Percentiles rank a stretch among this genome's conserved stretches.
Conservation (phyloP, 2,329 filamentous ascomycete genomes). For the Pyricularia sp. region DNA sequence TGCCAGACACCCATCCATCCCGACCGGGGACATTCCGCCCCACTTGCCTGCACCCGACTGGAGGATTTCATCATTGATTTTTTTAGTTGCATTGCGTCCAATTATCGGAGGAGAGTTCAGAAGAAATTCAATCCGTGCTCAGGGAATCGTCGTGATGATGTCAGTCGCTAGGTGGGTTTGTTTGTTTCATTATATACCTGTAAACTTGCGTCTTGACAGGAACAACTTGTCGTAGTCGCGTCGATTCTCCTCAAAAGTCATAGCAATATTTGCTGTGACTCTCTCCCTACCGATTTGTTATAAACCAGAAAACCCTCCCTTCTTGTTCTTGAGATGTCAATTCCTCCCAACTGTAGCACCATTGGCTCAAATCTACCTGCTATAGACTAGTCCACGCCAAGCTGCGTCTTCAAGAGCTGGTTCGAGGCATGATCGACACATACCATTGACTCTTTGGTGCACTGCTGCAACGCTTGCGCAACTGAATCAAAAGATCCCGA, state of each 20-base stretch:
- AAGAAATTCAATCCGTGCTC: background rate
- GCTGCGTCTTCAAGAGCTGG: background rate
- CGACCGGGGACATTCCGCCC: background rate
- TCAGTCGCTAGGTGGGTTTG: background rate
- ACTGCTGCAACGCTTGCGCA: background rate
- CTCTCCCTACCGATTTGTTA: background rate
- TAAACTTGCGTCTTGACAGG: background rate
- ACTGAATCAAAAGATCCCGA: background rate
- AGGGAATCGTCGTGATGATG: background rate
- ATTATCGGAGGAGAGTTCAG: background rate
- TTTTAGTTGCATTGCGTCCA: background rate
- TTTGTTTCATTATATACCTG: background rate
- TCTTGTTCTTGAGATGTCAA: background rate
- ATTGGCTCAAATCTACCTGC: background rate
- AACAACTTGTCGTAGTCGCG: background rate
- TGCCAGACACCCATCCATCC: background rate
- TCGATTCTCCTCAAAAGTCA: background rate
- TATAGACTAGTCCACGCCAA: background rate
- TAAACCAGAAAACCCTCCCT: background rate
- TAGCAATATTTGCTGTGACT: background rate
- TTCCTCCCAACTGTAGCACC: background rate
- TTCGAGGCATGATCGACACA: background rate
- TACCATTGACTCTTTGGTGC: background rate
- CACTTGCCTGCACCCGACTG: background rate
- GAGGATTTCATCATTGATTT: slow-evolving; percentile 1